Base-by-base conservation (phyloP, 2,329 filamentous ascomycete species). In the Trichoderma arundinaceum region DNA sequence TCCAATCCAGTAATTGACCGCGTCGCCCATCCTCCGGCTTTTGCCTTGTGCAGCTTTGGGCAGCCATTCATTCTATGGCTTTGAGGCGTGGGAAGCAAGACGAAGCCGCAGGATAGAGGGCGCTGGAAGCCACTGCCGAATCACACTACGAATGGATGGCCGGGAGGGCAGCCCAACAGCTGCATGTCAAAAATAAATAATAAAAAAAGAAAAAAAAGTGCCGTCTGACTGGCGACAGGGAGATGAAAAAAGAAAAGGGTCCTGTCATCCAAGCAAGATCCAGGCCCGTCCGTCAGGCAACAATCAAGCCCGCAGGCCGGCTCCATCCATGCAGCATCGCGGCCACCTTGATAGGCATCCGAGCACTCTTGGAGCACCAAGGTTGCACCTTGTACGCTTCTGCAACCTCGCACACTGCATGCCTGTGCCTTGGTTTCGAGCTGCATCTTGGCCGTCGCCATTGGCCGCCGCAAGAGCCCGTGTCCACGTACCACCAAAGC, bases 241-340 rank as follows among this genome's bases (percentile, higher is more conserved):
- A 49, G 19, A 49, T 12, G 15, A 19, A 46, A 19, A 17, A 7
- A 46, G 17, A 19, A 56, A 22, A 56, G 49, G 49, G 49, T 53
- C 32, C 52, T 28, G 35, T 54, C 52, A 51, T 17, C 10, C 44
- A 15, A 28, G 22, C 22, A 28, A 56, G 53, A 41, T 56, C 38
- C 38, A 56, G 38, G 19, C 57, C 46, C 46, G 58, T 22, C 58
- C 48, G 58, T 61, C 58, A 61, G 58, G 58, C 46, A 61, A 61
- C 38, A 61, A 52, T 51, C n/a, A 28, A 46, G 35, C 33, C 33
- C 33, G 19, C 43, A 48, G 56, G 43, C 28, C n/a, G 19, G 8
- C 10, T 33, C 38, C 22, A 28, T 28, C 22, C 22, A 28, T 28
- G 22, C 22, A 28, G 22, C 22, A 28, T 28, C 22, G 22, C 22